Evolutionary conservation across 495 filamentous ascomycete genomes (phyloP), one percentile per base, ranked within the genome.

Genomic region (Neurospora sp.): DNA sequence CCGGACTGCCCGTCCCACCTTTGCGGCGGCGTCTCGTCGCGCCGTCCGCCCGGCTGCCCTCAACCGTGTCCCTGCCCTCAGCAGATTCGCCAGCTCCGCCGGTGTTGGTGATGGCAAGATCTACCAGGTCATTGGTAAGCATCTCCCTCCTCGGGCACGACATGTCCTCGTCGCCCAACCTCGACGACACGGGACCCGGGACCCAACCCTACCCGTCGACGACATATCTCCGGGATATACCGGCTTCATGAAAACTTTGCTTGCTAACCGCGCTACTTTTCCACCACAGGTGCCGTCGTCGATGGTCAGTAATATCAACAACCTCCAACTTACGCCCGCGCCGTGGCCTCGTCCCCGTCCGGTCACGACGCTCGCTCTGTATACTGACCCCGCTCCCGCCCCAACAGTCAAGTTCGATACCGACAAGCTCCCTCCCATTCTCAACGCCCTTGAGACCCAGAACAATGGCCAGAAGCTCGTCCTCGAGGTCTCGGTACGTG

Each of bases 381-480:
- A n/a, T 74, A 73, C 80, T 82, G 72, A 80, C 72, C 69, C 27
- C 76, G 14, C 27, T 70, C 48, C 53, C 53, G 53, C 53, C 14
- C 14, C 53, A 61, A 76, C 78, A 89, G 87, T 89, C 80, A 98
- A 98, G 89, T 99, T 99, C 89, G 93, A 97, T 81, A 90, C 89
- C 76, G 93, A 96, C 72, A 91, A 93, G 86, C 92, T 99, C 77
- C 96, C 96, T 77, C 87, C 96, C 80, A 99, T 99, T 90, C 91
- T 98, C 80, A 98, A 99, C 85, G 96, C 96, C 83, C 88, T 99
- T 82, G 89, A 89, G 84, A 97, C 94, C 80, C 83, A 89, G 71
- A 98, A 98, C 86, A 89, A 89, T 85, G 94, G 93, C 82, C 87
- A 97, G 81, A 98, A 95, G 90, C 91, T 99, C 72, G 89, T 97